A percentile compares a stretch with the other conserved stretches of the same genome.
Evolutionary conservation across 768 basidiomycete genomes (phyloP).

Genomic region (Lactarius trivialis): DNA sequence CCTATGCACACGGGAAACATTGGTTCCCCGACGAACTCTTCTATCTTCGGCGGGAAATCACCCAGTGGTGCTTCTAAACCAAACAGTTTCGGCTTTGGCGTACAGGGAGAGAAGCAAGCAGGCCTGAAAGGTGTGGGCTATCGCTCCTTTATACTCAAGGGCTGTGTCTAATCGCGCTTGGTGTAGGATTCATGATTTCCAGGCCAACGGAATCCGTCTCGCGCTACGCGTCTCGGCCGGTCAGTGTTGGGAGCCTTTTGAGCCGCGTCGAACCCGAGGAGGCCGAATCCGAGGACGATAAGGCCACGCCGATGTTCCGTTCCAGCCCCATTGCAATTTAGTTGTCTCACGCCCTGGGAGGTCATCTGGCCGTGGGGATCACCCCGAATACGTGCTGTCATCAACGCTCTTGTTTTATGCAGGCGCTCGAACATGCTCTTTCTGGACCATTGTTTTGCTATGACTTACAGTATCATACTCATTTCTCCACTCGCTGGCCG

Average conservation of each 20-base stretch:
- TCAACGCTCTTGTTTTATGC: not conserved
- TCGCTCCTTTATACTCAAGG: slow-evolving; percentile 15
- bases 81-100: slow-evolving; percentile 67
- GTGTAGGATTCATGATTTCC: slow-evolving; percentile 48
- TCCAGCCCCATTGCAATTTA: slow-evolving; percentile 30
- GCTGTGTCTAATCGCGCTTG: not conserved
- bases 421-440: not conserved
- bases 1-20: slow-evolving; percentile 38
- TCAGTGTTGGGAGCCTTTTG: slow-evolving; percentile 7
- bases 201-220: slow-evolving; percentile 54
- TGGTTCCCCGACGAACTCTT: slow-evolving; percentile 33
- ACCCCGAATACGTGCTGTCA: not conserved
- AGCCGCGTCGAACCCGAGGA: slow-evolving; percentile 1
- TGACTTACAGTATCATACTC: not conserved
- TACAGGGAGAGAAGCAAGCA: slow-evolving; percentile 74
- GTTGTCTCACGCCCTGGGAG: not conserved
- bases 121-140: slow-evolving; percentile 48
- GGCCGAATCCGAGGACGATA: not conserved
- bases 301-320: slow-evolving; percentile 22
- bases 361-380: not conserved
- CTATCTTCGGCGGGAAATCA: slow-evolving; percentile 14
- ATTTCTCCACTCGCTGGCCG: slow-evolving; percentile 11
- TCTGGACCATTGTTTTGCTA: not conserved
- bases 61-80: slow-evolving; percentile 29
- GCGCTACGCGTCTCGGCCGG: slow-evolving; percentile 38